Evolutionary conservation across 768 basidiomycete species (phyloP).

Genomic region (Trametopsis cervina): DNA sequence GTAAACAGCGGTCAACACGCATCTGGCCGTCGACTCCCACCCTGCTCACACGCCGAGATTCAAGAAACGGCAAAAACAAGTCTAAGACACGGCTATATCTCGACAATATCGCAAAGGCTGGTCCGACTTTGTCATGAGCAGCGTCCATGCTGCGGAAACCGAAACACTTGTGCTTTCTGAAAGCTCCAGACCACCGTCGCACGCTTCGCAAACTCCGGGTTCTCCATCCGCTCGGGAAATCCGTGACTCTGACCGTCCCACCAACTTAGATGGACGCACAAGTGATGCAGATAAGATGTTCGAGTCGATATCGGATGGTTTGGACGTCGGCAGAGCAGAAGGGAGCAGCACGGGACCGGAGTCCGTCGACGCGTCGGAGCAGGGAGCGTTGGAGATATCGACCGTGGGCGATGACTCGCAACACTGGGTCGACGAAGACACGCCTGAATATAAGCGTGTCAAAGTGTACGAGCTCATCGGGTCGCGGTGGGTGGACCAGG

Average conservation of each 20-base stretch:
- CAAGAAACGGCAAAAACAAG: conserved; percentile 2
- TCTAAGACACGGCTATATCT: conserved; percentile 6
- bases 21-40: conserved; percentile 20
- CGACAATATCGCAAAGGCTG: conserved; percentile 4
- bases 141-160: conserved; percentile 31
- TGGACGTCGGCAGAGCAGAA: conserved; percentile 5
- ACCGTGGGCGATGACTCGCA: conserved; percentile 41
- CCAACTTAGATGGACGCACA: conserved; percentile 13
- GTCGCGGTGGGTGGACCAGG: conserved; percentile 90
- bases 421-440: conserved; percentile 56
- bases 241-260: conserved; percentile 1
- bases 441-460: conserved; percentile 77
- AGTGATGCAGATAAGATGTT: conserved; percentile 14
- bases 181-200: conserved; percentile 23
- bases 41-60: conserved; percentile 6
- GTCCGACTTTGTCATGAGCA: conserved; percentile 32
- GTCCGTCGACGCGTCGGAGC: conserved; percentile 10
- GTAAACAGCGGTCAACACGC: conserved; percentile 26
- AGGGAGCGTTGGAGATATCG: background rate
- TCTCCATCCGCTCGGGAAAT: conserved; percentile 6
- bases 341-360: conserved; percentile 4
- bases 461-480: conserved; percentile 97
- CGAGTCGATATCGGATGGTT: background rate
- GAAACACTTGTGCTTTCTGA: conserved; percentile 25
- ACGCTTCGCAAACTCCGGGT: conserved; percentile 20